Base-by-base conservation (phyloP, 2,329 filamentous ascomycete species). In the Diaporthe caulivora region DNA sequence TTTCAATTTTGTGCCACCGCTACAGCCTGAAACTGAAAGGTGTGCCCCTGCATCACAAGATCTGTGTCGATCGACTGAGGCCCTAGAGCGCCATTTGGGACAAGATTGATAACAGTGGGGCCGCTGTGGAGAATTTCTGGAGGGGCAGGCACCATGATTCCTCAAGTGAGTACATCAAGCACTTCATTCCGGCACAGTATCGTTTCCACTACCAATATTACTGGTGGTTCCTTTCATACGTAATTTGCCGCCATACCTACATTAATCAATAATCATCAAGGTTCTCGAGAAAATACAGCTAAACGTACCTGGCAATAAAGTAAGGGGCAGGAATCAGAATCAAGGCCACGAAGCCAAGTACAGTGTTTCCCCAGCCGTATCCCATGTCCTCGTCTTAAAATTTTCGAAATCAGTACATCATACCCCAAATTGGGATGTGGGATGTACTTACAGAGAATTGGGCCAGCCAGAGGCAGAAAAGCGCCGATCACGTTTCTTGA, bases 401-500 rank as follows among this genome's bases (percentile, higher is more conserved):
- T 3, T 7, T 18, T n/a, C 13, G 17, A 31, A 37, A 4, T 57
- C 18, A 57, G 18, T n/a, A 37, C 2, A n/a, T n/a, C 10, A n/a
- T 37, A 37, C 9, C 31, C 17, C 31, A 31, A 11, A 10, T n/a
- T 13, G 6, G 10, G 54, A 21, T 11, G 26, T 37, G 9, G 37
- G 15, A 24, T 24, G 15, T 6, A 37, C 54, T 37, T 24, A 57
- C 54, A 57, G 18, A 57, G 54, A 37, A 57, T 57, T 37, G 54
- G 54, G 18, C 54, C 54, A 29, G 75, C 75, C 42, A 68, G 64
- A 21, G 64, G 64, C 17, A 68, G 64, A 21, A 47, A 68, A 51
- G 42, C 44, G 13, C 64, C 64, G 29, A 68, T 17, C 31, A 78
- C 29, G n/a, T 74, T 76, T 9, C 76, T 73, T 10, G 74, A 37